Percentiles rank a stretch among this genome's conserved stretches.
These are phyloP conservation scores for Neurospora hispaniola DNA, from an alignment of 495 filamentous ascomycete genomes.

Conservation along the genomic window DNA sequence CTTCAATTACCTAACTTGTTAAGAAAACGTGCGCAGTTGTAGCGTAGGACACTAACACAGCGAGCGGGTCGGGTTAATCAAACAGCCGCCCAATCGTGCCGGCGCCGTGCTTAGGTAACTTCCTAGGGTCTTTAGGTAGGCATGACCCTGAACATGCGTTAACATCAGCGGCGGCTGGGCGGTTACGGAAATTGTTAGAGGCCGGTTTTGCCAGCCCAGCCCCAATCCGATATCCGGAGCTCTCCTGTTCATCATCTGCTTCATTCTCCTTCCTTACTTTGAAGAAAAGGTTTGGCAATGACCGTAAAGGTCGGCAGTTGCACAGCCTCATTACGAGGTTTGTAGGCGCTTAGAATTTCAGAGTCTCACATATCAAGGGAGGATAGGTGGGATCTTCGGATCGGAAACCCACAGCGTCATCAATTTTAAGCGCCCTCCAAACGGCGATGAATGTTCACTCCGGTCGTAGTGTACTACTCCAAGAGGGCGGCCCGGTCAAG, in stretches of 20 bases:
- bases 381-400: not conserved
- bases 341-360: not conserved
- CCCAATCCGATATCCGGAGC: no score
- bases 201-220: conserved; percentile 2
- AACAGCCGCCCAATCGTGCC: not conserved
- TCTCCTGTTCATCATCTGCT: not conserved
- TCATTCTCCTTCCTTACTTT: not conserved
- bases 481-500: not conserved
- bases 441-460: not conserved
- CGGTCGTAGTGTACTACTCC: not conserved
- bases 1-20: not conserved
- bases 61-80: conserved; percentile 3
- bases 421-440: not conserved
- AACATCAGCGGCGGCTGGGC: conserved; percentile 4
- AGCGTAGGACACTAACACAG: not conserved
- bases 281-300: not conserved
- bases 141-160: not conserved
- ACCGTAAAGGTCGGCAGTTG: not conserved
- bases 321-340: not conserved
- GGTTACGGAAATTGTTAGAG: conserved; percentile 21
- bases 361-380: not conserved
- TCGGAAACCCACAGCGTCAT: not conserved
- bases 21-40: not conserved
- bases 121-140: not conserved
- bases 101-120: not conserved